Evolutionary conservation across 208 protist species (phyloP), one percentile per base, ranked within the genome.

Genomic region (Herpetomonas tarakana): DNA sequence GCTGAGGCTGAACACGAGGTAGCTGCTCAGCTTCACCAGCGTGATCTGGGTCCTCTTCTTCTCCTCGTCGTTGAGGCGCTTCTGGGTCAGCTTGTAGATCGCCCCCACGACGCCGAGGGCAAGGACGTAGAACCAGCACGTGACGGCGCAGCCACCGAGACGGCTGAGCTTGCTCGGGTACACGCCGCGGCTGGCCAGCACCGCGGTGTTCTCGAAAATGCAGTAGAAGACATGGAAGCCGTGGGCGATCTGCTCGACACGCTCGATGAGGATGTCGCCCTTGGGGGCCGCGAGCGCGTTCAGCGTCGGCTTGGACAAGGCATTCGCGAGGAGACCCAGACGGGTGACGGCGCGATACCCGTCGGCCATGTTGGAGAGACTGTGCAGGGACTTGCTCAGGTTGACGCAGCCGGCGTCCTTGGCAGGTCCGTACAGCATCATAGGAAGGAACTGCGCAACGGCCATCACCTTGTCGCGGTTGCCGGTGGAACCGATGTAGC

Each of bases 391-490:
- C 76, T 88, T 76, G 62, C 78, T 74, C 28, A 94, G 81, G 25
- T 65, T 52, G 18, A 65, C 53, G 68, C 68, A 80, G 51, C 83
- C 83, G 66, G 68, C 62, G 51, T 57, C 62, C n/a, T 53, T 28
- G 45, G 74, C 79, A 53, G 81, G 81, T 19, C 78, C 86, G 57
- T 74, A 76, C 38, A 92, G 76, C 19, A 69, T 65, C 68, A 92
- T 62, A 3, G 88, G 83, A 41, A 91, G 76, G 74, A 95, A 95
- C 76, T 95, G 85, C 47, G 81, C 78, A 56, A 92, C 84, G 38
- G 82, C 86, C 81, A 95, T 92, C 57, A 95, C 81, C 83, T 92
- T 91, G 57, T 95, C 88, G 69, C 83, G 84, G 76, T 92, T 76
- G 59, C 86, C 76, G 45, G 83, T 87, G 65, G 80, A 62, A 49